phyloP scores from a whole-genome alignment of 2,329 filamentous ascomycete genomes.

The Botrytis aclada region DNA sequence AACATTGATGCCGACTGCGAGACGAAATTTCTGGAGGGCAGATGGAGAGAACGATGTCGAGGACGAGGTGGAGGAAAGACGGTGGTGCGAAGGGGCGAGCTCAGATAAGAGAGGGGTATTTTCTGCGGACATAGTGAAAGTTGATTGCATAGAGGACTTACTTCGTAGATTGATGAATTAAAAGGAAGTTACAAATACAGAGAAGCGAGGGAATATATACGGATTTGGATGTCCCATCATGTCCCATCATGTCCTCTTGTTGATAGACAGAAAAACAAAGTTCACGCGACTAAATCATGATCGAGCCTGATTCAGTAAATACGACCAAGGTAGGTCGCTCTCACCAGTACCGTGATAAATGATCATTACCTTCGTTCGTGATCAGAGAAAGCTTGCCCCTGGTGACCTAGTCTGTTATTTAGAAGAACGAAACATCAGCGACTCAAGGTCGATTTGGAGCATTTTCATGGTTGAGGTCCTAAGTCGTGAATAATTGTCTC shows the following conservation, averaged over 20 bases:
- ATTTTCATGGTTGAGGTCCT: background rate
- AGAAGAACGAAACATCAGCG: background rate
- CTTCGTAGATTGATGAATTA: background rate
- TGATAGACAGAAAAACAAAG: slow-evolving; percentile 4
- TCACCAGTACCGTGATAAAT: background rate
- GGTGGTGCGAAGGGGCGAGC: background rate
- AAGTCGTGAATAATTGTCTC: background rate
- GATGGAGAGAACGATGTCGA: background rate
- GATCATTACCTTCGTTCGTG: background rate
- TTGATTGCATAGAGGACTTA: background rate
- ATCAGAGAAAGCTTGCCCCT: background rate
- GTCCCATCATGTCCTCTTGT: background rate
- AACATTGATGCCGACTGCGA: slow-evolving; percentile 7
- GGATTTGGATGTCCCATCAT: background rate
- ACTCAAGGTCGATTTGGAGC: background rate
- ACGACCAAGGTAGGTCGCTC: background rate
- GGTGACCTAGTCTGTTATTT: background rate
- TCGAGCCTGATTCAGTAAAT: background rate
- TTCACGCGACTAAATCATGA: slow-evolving; percentile 14
- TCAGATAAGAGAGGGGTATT: slow-evolving; percentile 4
- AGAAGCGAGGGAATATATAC: background rate
- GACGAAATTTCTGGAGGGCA: slow-evolving; percentile 1
- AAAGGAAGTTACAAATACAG: background rate
- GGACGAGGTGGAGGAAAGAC: background rate
- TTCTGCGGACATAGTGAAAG: background rate